Evolutionary conservation across 768 basidiomycete genomes (phyloP).

Genomic region (Mycena maculata): DNA sequence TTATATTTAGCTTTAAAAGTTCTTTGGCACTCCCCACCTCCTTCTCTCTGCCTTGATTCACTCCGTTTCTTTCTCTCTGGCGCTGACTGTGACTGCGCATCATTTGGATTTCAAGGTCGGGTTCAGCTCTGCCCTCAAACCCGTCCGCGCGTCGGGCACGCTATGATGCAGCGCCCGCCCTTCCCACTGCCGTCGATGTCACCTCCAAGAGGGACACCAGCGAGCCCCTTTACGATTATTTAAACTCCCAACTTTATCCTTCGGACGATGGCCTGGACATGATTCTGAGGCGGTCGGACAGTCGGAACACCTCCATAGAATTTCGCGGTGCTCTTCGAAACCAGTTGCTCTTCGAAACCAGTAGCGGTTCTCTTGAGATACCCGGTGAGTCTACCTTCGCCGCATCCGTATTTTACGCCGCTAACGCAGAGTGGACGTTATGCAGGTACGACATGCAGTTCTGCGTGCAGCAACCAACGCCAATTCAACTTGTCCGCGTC

Average conservation of each 20-base stretch:
- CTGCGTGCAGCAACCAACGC: constrained; percentile 25
- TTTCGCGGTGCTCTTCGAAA: constrained; percentile 27
- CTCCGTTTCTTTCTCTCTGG: too few relatives aligned
- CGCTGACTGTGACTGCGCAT: neutral
- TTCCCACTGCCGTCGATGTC: too few relatives aligned
- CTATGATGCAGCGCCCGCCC: neutral
- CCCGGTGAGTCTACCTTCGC: neutral
- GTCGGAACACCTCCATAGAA: constrained; percentile 38
- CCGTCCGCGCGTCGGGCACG: neutral
- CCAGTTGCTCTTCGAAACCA: constrained; percentile 22
- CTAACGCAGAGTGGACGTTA: neutral
- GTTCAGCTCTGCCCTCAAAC: neutral
- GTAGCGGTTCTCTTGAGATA: neutral
- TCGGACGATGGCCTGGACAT: constrained; percentile 28
- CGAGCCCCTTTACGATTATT: constrained; percentile 34
- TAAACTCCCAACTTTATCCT: constrained; percentile 39
- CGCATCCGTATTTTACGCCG: neutral
- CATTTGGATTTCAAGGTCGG: neutral
- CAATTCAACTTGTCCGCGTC: constrained; percentile 24
- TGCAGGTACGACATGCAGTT: constrained; percentile 18
- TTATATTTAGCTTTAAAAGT: too few relatives aligned
- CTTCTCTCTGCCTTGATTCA: too few relatives aligned
- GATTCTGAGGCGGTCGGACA: neutral
- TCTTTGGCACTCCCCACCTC: too few relatives aligned
- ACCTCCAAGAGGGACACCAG: too few relatives aligned